Conservation (phyloP, 768 basidiomycete genomes). For the Lenzites betulinus region DNA sequence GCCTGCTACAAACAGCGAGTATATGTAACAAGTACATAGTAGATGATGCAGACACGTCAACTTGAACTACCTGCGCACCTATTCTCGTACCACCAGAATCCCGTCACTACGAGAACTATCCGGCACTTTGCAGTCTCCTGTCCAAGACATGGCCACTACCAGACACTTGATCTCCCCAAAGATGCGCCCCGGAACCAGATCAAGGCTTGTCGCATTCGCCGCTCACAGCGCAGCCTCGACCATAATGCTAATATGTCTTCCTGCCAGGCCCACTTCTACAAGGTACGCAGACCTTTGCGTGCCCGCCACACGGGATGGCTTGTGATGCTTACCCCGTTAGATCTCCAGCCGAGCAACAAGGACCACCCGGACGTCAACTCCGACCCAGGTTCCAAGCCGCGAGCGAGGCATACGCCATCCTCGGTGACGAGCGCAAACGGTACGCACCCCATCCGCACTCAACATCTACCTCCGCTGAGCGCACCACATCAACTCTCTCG, state of each 20-base stretch:
- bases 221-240: neutral
- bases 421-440: slow-evolving; percentile 50
- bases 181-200: slow-evolving; percentile 39
- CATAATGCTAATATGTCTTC: neutral
- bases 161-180: slow-evolving; percentile 37
- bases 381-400: slow-evolving; percentile 44
- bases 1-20: too few species aligned
- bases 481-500: too few species aligned
- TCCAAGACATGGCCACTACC: slow-evolving; percentile 31
- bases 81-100: neutral
- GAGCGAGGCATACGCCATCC: slow-evolving; percentile 49
- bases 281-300: slow-evolving; percentile 27
- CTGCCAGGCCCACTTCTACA: slow-evolving; percentile 39
- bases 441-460: slow-evolving; percentile 12
- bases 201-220: slow-evolving; percentile 29
- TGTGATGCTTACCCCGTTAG: slow-evolving; percentile 8
- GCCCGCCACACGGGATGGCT: neutral
- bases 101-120: neutral
- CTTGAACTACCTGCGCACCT: too few species aligned
- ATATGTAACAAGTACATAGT: too few species aligned
- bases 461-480: neutral
- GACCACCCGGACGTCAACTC: slow-evolving; percentile 48
- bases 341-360: slow-evolving; percentile 46
- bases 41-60: too few species aligned
- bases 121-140: slow-evolving; percentile 7